Conservation (phyloP, 106 monocot genomes). For the Phalaenopsis equestris region DNA sequence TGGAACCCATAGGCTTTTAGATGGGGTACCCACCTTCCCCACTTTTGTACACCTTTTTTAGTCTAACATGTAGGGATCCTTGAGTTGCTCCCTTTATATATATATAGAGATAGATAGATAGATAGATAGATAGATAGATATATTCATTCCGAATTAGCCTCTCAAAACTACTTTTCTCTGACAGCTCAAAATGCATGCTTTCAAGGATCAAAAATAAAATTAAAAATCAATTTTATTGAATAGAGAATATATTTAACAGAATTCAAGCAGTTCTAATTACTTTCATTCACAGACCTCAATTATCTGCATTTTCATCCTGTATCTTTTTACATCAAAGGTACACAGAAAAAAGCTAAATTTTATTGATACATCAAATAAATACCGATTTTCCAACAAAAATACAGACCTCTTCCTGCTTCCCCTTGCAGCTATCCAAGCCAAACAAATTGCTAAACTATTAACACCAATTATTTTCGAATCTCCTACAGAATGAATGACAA, state of each 20-base stretch:
- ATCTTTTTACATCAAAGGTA: not conserved
- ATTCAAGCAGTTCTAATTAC: not conserved
- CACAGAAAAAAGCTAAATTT: too few species aligned
- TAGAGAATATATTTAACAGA: too few species aligned
- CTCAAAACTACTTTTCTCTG: too few species aligned
- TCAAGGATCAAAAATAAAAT: not conserved
- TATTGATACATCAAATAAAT: too few species aligned
- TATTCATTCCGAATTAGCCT: too few species aligned
- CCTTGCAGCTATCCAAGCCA: not conserved
- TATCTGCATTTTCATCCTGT: not conserved
- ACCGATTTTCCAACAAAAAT: not conserved
- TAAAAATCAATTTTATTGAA: not conserved
- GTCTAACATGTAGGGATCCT: too few species aligned
- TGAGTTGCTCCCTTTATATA: too few species aligned
- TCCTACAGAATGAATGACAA: conserved; percentile 1
- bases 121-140: too few species aligned
- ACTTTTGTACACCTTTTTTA: too few species aligned
- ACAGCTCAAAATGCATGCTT: not conserved
- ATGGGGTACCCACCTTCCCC: too few species aligned
- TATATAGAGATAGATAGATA: too few species aligned
- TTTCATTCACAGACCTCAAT: not conserved
- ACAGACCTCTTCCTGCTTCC: not conserved
- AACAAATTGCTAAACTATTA: not conserved
- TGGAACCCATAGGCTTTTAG: too few species aligned
- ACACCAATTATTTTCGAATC: not conserved